A percentile compares a stretch with the other conserved stretches of the same genome.
Evolutionary conservation across 208 protist species (phyloP).

Genomic region (Phytomonas sp.): DNA sequence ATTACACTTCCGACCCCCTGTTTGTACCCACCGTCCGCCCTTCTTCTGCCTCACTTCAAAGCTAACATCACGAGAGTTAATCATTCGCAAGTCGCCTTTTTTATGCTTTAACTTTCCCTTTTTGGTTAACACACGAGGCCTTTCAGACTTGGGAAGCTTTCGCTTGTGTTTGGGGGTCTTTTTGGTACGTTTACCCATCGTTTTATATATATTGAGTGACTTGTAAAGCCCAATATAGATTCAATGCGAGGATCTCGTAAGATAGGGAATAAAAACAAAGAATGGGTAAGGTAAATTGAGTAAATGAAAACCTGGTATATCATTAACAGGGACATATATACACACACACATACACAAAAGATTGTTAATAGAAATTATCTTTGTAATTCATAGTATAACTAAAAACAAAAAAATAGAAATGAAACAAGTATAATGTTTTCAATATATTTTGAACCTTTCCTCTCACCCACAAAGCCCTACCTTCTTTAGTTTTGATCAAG

Average conservation of each 20-base stretch:
- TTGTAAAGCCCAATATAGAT: neutral
- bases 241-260: neutral
- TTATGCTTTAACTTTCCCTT: slow-evolving; percentile 83
- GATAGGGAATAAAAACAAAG: slow-evolving; percentile 13
- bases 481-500: neutral
- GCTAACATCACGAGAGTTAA: slow-evolving; percentile 69
- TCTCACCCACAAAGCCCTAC: neutral
- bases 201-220: slow-evolving; percentile 5
- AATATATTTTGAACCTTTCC: neutral
- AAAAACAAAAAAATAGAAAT: neutral
- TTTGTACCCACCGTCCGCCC: slow-evolving; percentile 68
- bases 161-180: slow-evolving; percentile 80
- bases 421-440: neutral
- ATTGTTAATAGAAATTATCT: slow-evolving; percentile 3
- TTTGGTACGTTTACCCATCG: slow-evolving; percentile 78
- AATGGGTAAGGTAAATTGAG: neutral
- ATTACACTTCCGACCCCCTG: slow-evolving; percentile 81
- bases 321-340: neutral
- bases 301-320: neutral
- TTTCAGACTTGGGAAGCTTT: slow-evolving; percentile 67
- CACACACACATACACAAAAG: neutral
- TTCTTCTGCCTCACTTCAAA: slow-evolving; percentile 85
- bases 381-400: slow-evolving; percentile 7
- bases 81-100: slow-evolving; percentile 69
- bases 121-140: slow-evolving; percentile 68